These are phyloP conservation scores for Citrus mangshanensis DNA, from an alignment of 345 rosid species.

Conservation along the genomic window DNA sequence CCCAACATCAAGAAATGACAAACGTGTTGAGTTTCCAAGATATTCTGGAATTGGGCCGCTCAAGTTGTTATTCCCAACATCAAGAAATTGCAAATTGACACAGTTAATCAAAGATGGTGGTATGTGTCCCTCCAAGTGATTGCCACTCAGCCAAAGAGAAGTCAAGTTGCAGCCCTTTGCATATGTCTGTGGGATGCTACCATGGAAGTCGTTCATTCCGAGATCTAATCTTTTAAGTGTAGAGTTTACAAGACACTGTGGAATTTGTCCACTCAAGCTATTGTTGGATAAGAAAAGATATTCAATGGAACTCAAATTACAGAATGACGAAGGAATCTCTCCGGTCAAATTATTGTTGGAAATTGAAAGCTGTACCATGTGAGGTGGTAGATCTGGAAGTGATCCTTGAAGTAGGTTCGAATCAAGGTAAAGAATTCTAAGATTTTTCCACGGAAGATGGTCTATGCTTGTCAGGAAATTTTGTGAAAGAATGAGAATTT, in stretches of 20 bases:
- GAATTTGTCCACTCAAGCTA: too few relatives aligned
- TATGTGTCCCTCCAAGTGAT: conserved; percentile 22
- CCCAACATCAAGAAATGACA: too few relatives aligned
- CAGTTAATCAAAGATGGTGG: conserved; percentile 23
- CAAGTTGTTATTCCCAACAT: too few relatives aligned
- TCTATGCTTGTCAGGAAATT: neutral
- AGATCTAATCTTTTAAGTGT: too few relatives aligned
- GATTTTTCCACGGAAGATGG: neutral
- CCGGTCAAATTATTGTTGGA: conserved; percentile 3
- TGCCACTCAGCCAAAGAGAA: neutral
- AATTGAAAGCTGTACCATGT: accelerated
- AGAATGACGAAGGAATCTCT: neutral
- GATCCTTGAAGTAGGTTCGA: too few relatives aligned
- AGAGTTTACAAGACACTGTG: too few relatives aligned
- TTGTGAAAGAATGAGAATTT: neutral
- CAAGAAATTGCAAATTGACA: neutral
- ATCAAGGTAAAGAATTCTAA: accelerated
- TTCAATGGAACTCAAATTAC: neutral
- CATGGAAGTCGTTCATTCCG: too few relatives aligned
- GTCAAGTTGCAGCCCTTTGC: accelerated
- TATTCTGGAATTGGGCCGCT: too few relatives aligned
- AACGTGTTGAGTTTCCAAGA: too few relatives aligned
- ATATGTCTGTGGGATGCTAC: too few relatives aligned
- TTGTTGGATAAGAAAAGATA: neutral
- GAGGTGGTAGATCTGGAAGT: too few relatives aligned